These are phyloP conservation scores for Auricularia sp. DNA, from an alignment of 768 basidiomycete genomes.

Conservation along the genomic window DNA sequence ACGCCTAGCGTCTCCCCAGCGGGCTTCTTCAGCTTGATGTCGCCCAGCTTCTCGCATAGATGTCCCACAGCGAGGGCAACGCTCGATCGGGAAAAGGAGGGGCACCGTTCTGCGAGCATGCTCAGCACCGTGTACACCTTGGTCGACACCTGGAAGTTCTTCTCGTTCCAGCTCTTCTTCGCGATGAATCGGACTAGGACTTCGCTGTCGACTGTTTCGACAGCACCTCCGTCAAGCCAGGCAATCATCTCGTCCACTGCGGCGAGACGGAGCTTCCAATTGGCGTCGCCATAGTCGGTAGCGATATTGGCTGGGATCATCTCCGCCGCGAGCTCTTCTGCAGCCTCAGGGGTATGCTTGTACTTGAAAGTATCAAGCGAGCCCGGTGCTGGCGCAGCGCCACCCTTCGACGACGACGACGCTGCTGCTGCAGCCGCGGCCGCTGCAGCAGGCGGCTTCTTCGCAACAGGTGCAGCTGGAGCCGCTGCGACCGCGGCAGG, in stretches of 20 bases:
- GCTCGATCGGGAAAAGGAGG: conserved; percentile 78
- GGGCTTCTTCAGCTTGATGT: conserved; percentile 93
- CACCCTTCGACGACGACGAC: conserved; percentile 34
- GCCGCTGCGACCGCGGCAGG: conserved; percentile 11
- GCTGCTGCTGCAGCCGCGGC: conserved; percentile 28
- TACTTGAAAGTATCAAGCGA: conserved; percentile 81
- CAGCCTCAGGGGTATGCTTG: conserved; percentile 86
- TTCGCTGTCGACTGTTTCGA: conserved; percentile 69
- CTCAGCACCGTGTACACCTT: conserved; percentile 77
- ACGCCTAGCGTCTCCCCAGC: conserved; percentile 76
- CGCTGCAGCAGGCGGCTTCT: conserved; percentile 32
- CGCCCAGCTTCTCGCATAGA: conserved; percentile 89
- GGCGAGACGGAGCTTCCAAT: conserved; percentile 88
- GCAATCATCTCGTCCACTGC: conserved; percentile 75
- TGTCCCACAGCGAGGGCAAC: conserved; percentile 73
- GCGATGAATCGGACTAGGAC: conserved; percentile 77
- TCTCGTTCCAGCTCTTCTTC: conserved; percentile 96
- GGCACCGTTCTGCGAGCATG: conserved; percentile 64
- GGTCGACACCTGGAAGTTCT: conserved; percentile 95
- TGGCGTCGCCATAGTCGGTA: conserved; percentile 69
- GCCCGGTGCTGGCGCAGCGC: conserved; percentile 36
- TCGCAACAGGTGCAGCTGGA: conserved; percentile 25
- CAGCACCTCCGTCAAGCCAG: conserved; percentile 64
- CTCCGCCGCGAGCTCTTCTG: conserved; percentile 66
- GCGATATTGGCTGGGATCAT: conserved; percentile 62